These are phyloP conservation scores for Arthrocladium fulminans DNA, from an alignment of 2,329 filamentous ascomycete species.

Conservation along the genomic window DNA sequence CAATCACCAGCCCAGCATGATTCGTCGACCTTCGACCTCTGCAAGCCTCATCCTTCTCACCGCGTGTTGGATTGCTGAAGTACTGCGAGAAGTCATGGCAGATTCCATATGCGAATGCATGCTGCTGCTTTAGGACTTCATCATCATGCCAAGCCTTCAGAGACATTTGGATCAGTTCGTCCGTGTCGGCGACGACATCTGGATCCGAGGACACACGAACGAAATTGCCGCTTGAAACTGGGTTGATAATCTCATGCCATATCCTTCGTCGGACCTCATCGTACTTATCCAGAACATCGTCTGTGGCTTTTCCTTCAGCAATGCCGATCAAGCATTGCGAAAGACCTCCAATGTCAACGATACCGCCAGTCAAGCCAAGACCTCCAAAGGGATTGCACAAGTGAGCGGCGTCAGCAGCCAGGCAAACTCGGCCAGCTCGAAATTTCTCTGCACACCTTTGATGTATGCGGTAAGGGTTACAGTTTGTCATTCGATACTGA, in stretches of 20 bases:
- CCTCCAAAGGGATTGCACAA: constrained; percentile 48
- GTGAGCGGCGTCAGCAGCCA: constrained; percentile 56
- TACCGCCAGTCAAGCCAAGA: constrained; percentile 54
- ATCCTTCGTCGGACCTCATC: constrained; percentile 33
- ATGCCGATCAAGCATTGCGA: constrained; percentile 49
- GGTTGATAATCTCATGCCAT: constrained; percentile 32
- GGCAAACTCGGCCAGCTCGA: constrained; percentile 48
- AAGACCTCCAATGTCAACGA: constrained; percentile 55
- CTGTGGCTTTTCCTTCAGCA: constrained; percentile 31
- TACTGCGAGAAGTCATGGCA: background rate
- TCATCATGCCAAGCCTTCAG: constrained; percentile 20
- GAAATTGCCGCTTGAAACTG: constrained; percentile 36
- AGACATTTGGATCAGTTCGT: constrained; percentile 31
- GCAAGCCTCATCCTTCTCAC: background rate
- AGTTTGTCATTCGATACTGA: constrained; percentile 49
- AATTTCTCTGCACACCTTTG: constrained; percentile 51
- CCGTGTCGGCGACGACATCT: constrained; percentile 29
- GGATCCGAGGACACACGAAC: constrained; percentile 29
- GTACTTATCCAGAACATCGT: constrained; percentile 37
- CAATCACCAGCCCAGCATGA: background rate
- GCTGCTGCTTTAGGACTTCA: background rate
- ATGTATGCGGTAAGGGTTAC: constrained; percentile 54
- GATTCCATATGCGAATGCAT: background rate
- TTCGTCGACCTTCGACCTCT: background rate
- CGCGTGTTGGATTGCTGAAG: background rate